These are phyloP conservation scores for Hemileccinum rubropunctum DNA, from an alignment of 768 basidiomycete genomes.

Conservation along the genomic window DNA sequence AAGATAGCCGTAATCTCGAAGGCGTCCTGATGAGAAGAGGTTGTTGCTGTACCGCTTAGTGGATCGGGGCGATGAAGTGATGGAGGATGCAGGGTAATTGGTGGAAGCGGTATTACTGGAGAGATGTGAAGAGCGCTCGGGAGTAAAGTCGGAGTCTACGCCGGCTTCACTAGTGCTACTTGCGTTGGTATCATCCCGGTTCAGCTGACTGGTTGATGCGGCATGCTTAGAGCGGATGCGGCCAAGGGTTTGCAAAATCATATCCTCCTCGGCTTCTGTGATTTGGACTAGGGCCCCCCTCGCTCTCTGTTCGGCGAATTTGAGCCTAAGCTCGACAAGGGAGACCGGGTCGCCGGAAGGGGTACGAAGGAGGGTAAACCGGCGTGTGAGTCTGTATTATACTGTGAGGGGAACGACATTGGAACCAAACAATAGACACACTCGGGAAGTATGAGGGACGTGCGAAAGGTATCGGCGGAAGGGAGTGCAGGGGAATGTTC, in stretches of 20 bases:
- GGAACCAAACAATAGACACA: slow-evolving; percentile 39
- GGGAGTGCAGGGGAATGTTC: slow-evolving; percentile 57
- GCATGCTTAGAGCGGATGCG: slow-evolving; percentile 41
- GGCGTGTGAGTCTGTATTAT: slow-evolving; percentile 64
- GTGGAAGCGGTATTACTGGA: slow-evolving; percentile 38
- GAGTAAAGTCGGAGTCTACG: slow-evolving; percentile 30
- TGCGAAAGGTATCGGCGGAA: slow-evolving; percentile 75
- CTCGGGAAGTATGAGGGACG: slow-evolving; percentile 84
- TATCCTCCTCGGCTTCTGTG: slow-evolving; percentile 80
- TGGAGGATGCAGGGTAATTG: slow-evolving; percentile 38
- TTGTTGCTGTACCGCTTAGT: slow-evolving; percentile 83
- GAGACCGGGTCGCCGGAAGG: slow-evolving; percentile 63
- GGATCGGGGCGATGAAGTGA: slow-evolving; percentile 43
- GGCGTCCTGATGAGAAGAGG: slow-evolving; percentile 77
- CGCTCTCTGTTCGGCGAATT: slow-evolving; percentile 74
- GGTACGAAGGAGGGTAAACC: slow-evolving; percentile 76
- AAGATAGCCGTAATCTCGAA: slow-evolving; percentile 72
- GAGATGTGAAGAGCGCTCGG: slow-evolving; percentile 33
- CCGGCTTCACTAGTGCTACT: slow-evolving; percentile 16
- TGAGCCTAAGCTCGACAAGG: slow-evolving; percentile 60
- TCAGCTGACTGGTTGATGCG: slow-evolving; percentile 16
- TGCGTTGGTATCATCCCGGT: slow-evolving; percentile 16
- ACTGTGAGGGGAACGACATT: slow-evolving; percentile 9
- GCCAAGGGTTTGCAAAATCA: slow-evolving; percentile 74
- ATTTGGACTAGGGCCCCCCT: slow-evolving; percentile 66